These are phyloP conservation scores for Podila epigama DNA, from an alignment of 192 early-diverging fungal genomes.

Conservation along the genomic window DNA sequence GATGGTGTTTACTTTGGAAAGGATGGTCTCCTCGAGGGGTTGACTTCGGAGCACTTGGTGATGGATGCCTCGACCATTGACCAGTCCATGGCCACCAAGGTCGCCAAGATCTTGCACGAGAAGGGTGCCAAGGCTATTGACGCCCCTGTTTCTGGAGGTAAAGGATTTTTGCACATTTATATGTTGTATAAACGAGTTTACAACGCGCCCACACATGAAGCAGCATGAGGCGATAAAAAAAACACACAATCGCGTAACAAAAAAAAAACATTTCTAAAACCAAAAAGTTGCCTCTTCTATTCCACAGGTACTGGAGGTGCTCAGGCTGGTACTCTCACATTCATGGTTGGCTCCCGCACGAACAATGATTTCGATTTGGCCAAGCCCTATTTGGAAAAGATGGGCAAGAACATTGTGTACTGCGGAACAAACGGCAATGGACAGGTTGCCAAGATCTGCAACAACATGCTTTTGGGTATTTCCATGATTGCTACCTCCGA, in stretches of 20 bases:
- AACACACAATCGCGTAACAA: too few species aligned
- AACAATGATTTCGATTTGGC: conserved; percentile 66
- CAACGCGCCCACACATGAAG: too few species aligned
- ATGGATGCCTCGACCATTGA: conserved; percentile 97
- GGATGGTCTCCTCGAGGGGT: conserved; percentile 65
- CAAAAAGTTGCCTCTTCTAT: too few species aligned
- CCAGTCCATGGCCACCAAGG: conserved; percentile 74
- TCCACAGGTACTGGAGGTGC: conserved; percentile 89
- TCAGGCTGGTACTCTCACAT: conserved; percentile 88
- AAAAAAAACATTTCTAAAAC: too few species aligned
- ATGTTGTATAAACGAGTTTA: neutral
- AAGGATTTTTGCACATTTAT: conserved; percentile 1
- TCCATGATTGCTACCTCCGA: conserved; percentile 93
- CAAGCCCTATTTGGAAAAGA: conserved; percentile 66
- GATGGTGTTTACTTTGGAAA: conserved; percentile 81
- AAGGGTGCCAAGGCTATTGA: conserved; percentile 79
- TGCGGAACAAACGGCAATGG: conserved; percentile 87
- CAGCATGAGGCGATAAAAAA: too few species aligned
- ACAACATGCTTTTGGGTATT: conserved; percentile 96
- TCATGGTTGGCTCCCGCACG: conserved; percentile 89
- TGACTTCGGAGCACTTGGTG: conserved; percentile 60
- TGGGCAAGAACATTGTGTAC: conserved; percentile 92
- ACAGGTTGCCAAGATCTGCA: conserved; percentile 95
- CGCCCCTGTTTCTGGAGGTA: conserved; percentile 95
- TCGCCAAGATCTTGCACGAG: conserved; percentile 66